Evolutionary conservation across 1,284 basidiomycete species (phyloP).

Genomic region (Termitomyces sp.): DNA sequence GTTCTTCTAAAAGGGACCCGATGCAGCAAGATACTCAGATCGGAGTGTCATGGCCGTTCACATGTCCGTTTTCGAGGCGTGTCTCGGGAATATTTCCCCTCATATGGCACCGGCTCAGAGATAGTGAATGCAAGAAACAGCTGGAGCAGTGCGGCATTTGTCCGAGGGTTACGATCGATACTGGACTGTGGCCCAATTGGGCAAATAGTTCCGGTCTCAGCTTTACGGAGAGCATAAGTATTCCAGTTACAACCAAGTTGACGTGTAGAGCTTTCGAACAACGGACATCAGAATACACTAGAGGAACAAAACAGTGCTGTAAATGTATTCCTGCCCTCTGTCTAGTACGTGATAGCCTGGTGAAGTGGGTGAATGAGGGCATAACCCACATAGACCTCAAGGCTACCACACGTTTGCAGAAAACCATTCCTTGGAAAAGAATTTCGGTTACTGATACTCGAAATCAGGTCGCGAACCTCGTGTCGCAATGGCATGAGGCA

Average conservation of each 20-base stretch:
- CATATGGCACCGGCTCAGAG: not conserved
- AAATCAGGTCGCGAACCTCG: not conserved
- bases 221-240: not conserved
- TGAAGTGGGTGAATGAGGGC: not conserved
- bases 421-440: slow-evolving; percentile 5
- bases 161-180: slow-evolving; percentile 3
- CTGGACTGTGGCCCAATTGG: slow-evolving; percentile 1
- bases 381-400: not conserved
- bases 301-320: not conserved
- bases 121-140: not conserved
- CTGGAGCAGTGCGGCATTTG: not conserved
- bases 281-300: not conserved
- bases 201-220: not conserved
- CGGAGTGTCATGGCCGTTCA: not conserved
- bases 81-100: not conserved
- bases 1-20: not conserved
- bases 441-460: slow-evolving; percentile 8
- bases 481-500: not conserved
- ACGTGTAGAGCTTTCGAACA: not conserved
- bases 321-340: not conserved
- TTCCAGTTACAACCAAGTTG: not conserved
- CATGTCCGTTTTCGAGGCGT: not conserved
- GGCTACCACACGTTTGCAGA: not conserved
- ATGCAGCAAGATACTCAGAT: not conserved
- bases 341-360: not conserved